A percentile compares a stretch with the other conserved stretches of the same genome.
Conservation (phyloP, 768 basidiomycete genomes). For the Trametes cinnabarina region DNA sequence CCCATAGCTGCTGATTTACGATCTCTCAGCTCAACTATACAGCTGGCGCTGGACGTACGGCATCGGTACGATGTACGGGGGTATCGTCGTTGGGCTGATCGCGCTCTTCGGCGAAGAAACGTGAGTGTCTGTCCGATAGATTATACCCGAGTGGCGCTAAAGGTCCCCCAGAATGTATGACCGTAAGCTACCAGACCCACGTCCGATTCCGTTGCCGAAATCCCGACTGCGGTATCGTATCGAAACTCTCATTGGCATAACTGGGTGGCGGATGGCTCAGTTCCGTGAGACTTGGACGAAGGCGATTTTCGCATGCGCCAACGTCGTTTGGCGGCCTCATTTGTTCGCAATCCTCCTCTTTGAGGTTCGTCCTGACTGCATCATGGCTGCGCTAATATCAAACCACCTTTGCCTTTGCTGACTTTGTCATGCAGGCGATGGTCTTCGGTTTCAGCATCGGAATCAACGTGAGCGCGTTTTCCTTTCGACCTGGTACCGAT, state of each 20-base stretch:
- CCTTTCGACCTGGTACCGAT: too few species aligned
- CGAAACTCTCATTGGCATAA: slow-evolving; percentile 62
- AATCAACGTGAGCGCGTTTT: slow-evolving; percentile 40
- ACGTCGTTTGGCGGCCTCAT: slow-evolving; percentile 64
- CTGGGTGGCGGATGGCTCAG: slow-evolving; percentile 55
- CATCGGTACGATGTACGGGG: slow-evolving; percentile 58
- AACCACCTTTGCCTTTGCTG: too few species aligned
- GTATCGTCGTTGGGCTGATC: slow-evolving; percentile 55
- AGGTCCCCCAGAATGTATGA: slow-evolving; percentile 52
- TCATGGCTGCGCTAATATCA: too few species aligned
- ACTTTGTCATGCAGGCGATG: slow-evolving; percentile 38
- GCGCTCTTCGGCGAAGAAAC: slow-evolving; percentile 65
- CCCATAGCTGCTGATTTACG: not conserved
- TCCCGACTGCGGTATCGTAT: slow-evolving; percentile 50
- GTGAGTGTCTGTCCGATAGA: slow-evolving; percentile 33
- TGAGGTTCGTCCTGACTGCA: slow-evolving; percentile 40
- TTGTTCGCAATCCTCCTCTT: slow-evolving; percentile 49
- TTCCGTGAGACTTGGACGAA: slow-evolving; percentile 52
- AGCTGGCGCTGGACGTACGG: slow-evolving; percentile 69
- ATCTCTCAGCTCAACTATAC: not conserved
- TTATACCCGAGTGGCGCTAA: not conserved
- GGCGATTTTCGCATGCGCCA: slow-evolving; percentile 44
- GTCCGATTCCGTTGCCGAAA: slow-evolving; percentile 44
- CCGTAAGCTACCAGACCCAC: slow-evolving; percentile 43
- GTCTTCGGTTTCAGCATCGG: slow-evolving; percentile 67